Conservation (phyloP, 169 alveolate genomes). For the Theileria annulata region DNA sequence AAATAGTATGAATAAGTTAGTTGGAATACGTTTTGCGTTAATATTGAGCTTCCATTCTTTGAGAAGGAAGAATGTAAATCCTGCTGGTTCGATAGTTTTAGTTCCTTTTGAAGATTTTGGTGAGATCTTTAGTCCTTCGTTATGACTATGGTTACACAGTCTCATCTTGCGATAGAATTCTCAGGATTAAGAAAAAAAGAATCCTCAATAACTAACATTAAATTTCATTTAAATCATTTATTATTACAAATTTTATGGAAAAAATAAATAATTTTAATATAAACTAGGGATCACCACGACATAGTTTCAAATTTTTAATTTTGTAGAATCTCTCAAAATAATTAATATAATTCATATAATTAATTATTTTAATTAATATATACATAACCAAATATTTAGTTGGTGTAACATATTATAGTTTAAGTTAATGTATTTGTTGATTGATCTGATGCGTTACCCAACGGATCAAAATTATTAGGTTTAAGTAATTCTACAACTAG, state of each 20-base stretch:
- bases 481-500: constrained; percentile 17
- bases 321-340: too few relatives aligned
- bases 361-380: too few relatives aligned
- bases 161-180: constrained; percentile 22
- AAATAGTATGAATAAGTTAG: background rate
- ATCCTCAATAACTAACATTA: too few relatives aligned
- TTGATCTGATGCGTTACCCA: background rate
- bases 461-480: background rate
- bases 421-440: too few relatives aligned
- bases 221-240: too few relatives aligned
- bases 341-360: too few relatives aligned
- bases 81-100: constrained; percentile 69
- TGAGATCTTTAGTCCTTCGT: constrained; percentile 49
- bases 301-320: too few relatives aligned
- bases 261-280: too few relatives aligned
- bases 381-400: too few relatives aligned
- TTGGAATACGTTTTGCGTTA: constrained; percentile 23
- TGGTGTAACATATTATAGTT: too few relatives aligned
- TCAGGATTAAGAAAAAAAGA: background rate
- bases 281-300: too few relatives aligned
- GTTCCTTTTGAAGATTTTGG: constrained; percentile 33
- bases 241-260: too few relatives aligned
- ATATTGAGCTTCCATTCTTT: constrained; percentile 64
- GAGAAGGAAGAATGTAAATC: constrained; percentile 70
- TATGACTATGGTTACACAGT: constrained; percentile 26